Conservation (phyloP, 1,139 yeast species). For the Blastobotrys elegans region DNA sequence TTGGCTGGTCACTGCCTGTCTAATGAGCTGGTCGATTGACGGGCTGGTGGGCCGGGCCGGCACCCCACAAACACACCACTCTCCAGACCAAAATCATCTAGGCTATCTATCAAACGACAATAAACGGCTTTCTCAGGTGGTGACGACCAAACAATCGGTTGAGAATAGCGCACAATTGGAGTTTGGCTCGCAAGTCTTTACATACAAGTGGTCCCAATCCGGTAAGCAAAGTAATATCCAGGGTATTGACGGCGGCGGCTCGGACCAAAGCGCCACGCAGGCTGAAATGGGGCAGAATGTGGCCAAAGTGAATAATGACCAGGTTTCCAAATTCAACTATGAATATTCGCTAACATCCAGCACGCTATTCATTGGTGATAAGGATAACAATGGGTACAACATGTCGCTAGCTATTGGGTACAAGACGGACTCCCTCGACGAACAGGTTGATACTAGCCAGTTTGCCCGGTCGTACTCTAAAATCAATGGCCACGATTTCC, state of each 20-base stretch:
- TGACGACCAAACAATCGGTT: background rate
- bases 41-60: slow-evolving; percentile 30
- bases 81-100: background rate
- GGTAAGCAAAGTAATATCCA: slow-evolving; percentile 15
- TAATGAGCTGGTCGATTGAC: slow-evolving; percentile 53
- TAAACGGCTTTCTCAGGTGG: slow-evolving; percentile 5
- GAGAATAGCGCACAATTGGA: slow-evolving; percentile 10
- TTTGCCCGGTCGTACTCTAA: slow-evolving; percentile 16
- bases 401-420: slow-evolving; percentile 37
- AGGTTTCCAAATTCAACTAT: slow-evolving; percentile 2
- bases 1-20: slow-evolving; percentile 68
- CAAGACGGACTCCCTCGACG: slow-evolving; percentile 3
- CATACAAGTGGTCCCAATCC: slow-evolving; percentile 18
- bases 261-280: slow-evolving; percentile 16
- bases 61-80: background rate
- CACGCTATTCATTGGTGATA: slow-evolving; percentile 3
- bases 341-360: slow-evolving; percentile 11
- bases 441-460: slow-evolving; percentile 13
- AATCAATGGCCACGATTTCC: slow-evolving; percentile 12
- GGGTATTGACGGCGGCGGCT: slow-evolving; percentile 13
- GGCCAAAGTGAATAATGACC: slow-evolving; percentile 13
- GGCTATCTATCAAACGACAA: slow-evolving; percentile 4
- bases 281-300: slow-evolving; percentile 13
- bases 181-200: slow-evolving; percentile 10
- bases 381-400: slow-evolving; percentile 38